phyloP scores from a whole-genome alignment of 805 yeast genomes.

The Sungouiella blattae region DNA sequence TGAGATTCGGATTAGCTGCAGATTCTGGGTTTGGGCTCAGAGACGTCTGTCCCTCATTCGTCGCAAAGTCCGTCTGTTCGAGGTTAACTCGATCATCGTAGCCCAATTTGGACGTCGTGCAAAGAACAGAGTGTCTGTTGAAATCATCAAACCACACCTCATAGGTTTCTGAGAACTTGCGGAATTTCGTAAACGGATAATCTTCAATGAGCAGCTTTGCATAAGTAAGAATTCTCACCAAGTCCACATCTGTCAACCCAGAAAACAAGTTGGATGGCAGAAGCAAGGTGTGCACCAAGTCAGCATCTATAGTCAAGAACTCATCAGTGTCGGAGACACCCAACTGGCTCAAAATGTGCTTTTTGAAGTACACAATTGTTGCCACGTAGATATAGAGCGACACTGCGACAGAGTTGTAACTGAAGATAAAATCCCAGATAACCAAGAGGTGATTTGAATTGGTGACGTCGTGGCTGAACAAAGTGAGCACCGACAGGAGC shows the following conservation, averaged over 20 bases:
- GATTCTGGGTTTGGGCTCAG: no score
- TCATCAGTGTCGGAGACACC: constrained; percentile 8
- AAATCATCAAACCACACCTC: constrained; percentile 33
- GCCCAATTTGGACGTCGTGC: constrained; percentile 23
- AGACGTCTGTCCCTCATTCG: no score
- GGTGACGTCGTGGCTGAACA: constrained; percentile 69
- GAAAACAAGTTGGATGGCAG: constrained; percentile 31
- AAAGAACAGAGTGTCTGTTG: constrained; percentile 30
- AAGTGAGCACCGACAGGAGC: constrained; percentile 71
- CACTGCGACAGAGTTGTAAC: constrained; percentile 50
- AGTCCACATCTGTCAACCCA: constrained; percentile 23
- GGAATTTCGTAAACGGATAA: constrained; percentile 20
- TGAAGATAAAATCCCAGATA: constrained; percentile 68
- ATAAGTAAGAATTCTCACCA: constrained; percentile 23
- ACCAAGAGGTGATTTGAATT: constrained; percentile 47
- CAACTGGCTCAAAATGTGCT: constrained; percentile 34
- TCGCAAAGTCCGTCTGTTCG: no score
- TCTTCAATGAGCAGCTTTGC: constrained; percentile 24
- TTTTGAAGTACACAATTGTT: constrained; percentile 44
- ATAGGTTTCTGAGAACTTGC: constrained; percentile 20
- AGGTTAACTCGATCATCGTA: no score
- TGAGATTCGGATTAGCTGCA: no score
- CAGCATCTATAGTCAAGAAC: constrained; percentile 24
- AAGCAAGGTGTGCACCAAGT: constrained; percentile 31
- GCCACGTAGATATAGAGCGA: constrained; percentile 62